Conservation (phyloP, 345 rosid species). For the Eucalyptus urophylla region DNA sequence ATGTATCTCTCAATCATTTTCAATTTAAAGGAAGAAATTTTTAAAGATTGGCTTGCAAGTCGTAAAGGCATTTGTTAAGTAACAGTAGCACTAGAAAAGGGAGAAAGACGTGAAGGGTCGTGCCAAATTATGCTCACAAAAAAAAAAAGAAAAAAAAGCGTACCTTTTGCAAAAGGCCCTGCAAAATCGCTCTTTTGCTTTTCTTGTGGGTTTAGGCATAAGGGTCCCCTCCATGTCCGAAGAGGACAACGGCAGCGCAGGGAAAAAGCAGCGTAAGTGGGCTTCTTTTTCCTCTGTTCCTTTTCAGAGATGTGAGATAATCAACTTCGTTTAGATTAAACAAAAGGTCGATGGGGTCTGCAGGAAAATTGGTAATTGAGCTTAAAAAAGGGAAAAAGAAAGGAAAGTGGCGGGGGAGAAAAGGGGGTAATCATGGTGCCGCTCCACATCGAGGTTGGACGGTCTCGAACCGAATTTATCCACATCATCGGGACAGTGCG, state of each 20-base stretch:
- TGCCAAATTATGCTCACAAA: not conserved
- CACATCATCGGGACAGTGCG: not conserved
- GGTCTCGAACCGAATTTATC: not conserved
- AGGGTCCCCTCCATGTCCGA: not conserved
- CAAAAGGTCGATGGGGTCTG: not conserved
- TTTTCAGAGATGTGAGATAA: not conserved
- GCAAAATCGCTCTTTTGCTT: not conserved
- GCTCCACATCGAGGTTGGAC: not conserved
- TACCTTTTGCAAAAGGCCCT: not conserved
- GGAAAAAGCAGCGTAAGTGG: not conserved
- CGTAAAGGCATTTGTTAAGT: not conserved
- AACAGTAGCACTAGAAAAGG: not conserved
- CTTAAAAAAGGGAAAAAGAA: not conserved
- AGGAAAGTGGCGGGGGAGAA: not conserved
- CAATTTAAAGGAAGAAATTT: not conserved
- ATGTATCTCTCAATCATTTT: not conserved
- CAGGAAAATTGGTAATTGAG: constrained; percentile 21
- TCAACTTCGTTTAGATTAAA: not conserved
- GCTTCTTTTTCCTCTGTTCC: not conserved
- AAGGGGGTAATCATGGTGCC: constrained; percentile 1
- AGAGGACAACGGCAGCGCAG: not conserved
- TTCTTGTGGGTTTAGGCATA: not conserved
- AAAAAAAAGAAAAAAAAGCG: not conserved
- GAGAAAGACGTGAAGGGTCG: not conserved
- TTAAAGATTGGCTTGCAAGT: not conserved